Conservation (phyloP, 2,329 filamentous ascomycete genomes). For the Diplodia seriata region DNA sequence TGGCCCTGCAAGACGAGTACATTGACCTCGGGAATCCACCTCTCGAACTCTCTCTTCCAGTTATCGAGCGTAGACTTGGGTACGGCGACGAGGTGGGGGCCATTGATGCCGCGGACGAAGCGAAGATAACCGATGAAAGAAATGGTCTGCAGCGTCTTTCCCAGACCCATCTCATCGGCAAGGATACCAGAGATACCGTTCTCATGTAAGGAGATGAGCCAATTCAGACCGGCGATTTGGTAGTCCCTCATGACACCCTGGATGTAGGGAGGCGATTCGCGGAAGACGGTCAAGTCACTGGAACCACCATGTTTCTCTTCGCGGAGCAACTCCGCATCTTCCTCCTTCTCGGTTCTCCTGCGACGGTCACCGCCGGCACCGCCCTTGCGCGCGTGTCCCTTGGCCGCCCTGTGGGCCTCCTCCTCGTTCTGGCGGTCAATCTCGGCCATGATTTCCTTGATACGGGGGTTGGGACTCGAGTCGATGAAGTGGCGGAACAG, state of each 20-base stretch:
- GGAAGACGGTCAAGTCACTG: constrained; percentile 82
- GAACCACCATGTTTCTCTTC: constrained; percentile 89
- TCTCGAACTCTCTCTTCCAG: constrained; percentile 93
- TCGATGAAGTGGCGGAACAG: constrained; percentile 99
- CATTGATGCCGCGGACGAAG: constrained; percentile 86
- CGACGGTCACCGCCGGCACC: constrained; percentile 79
- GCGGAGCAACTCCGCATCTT: constrained; percentile 85
- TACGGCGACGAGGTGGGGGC: constrained; percentile 89
- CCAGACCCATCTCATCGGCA: constrained; percentile 97
- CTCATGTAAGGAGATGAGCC: constrained; percentile 96
- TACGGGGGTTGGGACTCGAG: constrained; percentile 92
- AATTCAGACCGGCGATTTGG: constrained; percentile 93
- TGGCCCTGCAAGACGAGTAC: constrained; percentile 92
- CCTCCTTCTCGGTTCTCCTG: constrained; percentile 93
- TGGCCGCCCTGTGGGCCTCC: constrained; percentile 72
- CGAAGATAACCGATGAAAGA: constrained; percentile 94
- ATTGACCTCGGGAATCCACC: constrained; percentile 95
- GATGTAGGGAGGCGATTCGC: constrained; percentile 91
- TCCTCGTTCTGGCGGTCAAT: constrained; percentile 92
- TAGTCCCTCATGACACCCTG: constrained; percentile 93
- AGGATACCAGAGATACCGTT: constrained; percentile 98
- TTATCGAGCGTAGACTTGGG: constrained; percentile 98
- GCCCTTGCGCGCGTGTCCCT: constrained; percentile 78
- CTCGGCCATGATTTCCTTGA: constrained; percentile 90
- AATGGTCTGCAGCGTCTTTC: constrained; percentile 97